A percentile compares a stretch with the other conserved stretches of the same genome.
phyloP scores from a whole-genome alignment of 1,284 basidiomycete genomes.

The Singerocomus inundabilis region DNA sequence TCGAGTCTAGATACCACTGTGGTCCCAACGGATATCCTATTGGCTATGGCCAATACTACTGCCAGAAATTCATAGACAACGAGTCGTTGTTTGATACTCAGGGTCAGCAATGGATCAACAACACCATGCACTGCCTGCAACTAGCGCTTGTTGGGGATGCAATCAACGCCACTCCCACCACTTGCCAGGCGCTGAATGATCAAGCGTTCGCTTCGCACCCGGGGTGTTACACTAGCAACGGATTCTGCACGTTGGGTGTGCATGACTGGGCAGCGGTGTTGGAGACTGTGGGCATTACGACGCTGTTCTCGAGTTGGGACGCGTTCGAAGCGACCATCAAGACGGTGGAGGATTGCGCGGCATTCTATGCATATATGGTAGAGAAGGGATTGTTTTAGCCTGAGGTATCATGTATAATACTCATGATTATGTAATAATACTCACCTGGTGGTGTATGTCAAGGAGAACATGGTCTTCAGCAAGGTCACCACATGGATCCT shows the following conservation, averaged over 20 bases:
- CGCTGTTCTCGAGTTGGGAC: constrained; percentile 26
- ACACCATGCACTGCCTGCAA: constrained; percentile 48
- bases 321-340: constrained; percentile 11
- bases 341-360: constrained; percentile 12
- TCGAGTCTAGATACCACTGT: constrained; percentile 44
- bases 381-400: constrained; percentile 11
- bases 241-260: constrained; percentile 38
- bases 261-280: constrained; percentile 39
- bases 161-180: constrained; percentile 22
- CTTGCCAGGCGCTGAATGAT: constrained; percentile 35
- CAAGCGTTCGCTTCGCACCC: constrained; percentile 43
- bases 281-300: constrained; percentile 35
- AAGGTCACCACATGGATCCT: too few species aligned
- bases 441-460: too few species aligned
- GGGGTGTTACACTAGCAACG: constrained; percentile 39
- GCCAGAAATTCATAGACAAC: constrained; percentile 37
- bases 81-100: constrained; percentile 27
- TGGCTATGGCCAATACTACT: constrained; percentile 40
- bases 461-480: too few species aligned
- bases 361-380: constrained; percentile 19
- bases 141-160: constrained; percentile 39
- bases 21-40: constrained; percentile 43
- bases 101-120: constrained; percentile 43
- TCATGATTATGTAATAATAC: too few species aligned
- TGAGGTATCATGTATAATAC: too few species aligned